A percentile compares a stretch with the other conserved stretches of the same genome.
phyloP scores from a whole-genome alignment of 139 green algal species.

The Closterium sp. region DNA sequence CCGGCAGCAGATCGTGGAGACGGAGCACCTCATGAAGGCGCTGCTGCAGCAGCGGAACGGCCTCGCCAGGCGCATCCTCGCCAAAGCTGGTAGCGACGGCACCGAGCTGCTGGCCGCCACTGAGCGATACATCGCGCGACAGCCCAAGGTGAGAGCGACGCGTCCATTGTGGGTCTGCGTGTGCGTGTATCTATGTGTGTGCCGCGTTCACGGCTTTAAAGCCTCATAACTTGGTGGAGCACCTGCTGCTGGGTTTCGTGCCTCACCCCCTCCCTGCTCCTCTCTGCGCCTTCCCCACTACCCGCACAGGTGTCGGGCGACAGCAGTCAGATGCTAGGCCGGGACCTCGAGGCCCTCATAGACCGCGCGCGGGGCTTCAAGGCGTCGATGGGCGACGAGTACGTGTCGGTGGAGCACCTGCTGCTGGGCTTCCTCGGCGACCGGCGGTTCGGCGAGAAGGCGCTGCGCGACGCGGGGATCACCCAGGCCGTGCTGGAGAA shows the following conservation, averaged over 20 bases:
- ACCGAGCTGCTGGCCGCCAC: slow-evolving; percentile 72
- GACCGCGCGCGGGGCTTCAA: slow-evolving; percentile 69
- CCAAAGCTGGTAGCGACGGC: slow-evolving; percentile 81
- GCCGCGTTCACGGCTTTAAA: no score
- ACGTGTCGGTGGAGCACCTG: slow-evolving; percentile 92
- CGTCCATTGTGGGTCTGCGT: not conserved
- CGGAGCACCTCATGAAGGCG: slow-evolving; percentile 94
- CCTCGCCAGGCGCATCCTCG: slow-evolving; percentile 73
- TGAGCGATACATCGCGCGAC: slow-evolving; percentile 74
- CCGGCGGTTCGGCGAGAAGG: slow-evolving; percentile 65
- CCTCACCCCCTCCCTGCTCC: not conserved
- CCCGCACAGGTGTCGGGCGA: slow-evolving; percentile 61
- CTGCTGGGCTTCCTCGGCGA: slow-evolving; percentile 83
- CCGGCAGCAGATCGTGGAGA: slow-evolving; percentile 92
- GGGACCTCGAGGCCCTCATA: slow-evolving; percentile 86
- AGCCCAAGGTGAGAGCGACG: slow-evolving; percentile 60
- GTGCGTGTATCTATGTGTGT: not conserved
- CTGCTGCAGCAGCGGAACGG: slow-evolving; percentile 95
- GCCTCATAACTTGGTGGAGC: not conserved
- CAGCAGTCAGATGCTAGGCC: slow-evolving; percentile 81
- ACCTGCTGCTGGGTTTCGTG: no score
- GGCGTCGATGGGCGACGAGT: slow-evolving; percentile 72
- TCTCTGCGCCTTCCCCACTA: not conserved
- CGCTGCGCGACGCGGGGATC: slow-evolving; percentile 69
- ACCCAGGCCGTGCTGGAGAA: slow-evolving; percentile 71